phyloP scores from a whole-genome alignment of 306 rosid species.

The Mucuna pruriens region DNA sequence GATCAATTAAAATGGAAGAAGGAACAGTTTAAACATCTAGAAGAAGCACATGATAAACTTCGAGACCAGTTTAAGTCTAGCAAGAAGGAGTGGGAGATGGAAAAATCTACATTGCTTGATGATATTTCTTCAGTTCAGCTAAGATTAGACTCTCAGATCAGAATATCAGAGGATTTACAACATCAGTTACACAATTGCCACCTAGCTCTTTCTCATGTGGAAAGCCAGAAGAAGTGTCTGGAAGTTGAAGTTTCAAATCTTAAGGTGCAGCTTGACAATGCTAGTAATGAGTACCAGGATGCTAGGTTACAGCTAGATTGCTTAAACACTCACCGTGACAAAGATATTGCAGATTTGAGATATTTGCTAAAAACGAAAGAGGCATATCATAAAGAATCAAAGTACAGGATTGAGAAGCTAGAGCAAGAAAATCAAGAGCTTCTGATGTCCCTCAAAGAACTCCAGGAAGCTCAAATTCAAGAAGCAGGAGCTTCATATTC shows the following conservation, averaged over 20 bases:
- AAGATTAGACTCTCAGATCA: conserved; percentile 66
- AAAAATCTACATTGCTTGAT: conserved; percentile 63
- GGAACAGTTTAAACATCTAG: conserved; percentile 78
- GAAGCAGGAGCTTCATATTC: conserved; percentile 70
- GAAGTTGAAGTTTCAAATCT: conserved; percentile 72
- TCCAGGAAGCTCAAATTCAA: conserved; percentile 83
- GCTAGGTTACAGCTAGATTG: conserved; percentile 50
- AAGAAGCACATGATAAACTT: conserved; percentile 70
- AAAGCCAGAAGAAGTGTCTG: conserved; percentile 65
- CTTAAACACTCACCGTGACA: conserved; percentile 55
- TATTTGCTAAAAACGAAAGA: conserved; percentile 62
- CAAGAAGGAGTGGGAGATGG: conserved; percentile 71
- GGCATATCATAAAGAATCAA: conserved; percentile 60
- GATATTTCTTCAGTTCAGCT: conserved; percentile 66
- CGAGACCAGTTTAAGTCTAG: conserved; percentile 50
- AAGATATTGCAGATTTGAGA: conserved; percentile 67
- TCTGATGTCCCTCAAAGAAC: conserved; percentile 57
- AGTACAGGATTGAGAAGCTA: conserved; percentile 58
- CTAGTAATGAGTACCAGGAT: conserved; percentile 49
- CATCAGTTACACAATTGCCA: conserved; percentile 56
- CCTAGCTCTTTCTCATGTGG: conserved; percentile 79
- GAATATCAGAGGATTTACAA: conserved; percentile 63
- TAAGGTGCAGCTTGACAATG: conserved; percentile 44
- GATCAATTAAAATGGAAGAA: conserved; percentile 85
- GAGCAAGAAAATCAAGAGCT: conserved; percentile 76